These are phyloP conservation scores for Acanthamoeba royreba DNA, from an alignment of 208 protist species.

Conservation along the genomic window DNA sequence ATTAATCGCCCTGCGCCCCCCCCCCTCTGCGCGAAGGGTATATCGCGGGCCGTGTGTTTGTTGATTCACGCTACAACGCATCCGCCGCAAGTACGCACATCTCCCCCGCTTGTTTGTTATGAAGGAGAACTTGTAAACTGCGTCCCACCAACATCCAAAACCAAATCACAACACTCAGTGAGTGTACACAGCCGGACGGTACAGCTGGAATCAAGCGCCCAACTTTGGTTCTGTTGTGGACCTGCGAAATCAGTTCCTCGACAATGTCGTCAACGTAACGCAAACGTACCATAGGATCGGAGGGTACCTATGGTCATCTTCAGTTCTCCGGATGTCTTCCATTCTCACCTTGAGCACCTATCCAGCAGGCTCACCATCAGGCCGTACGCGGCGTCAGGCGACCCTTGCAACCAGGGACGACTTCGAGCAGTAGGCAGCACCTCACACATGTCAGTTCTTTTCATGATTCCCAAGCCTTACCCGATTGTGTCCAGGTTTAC, in stretches of 20 bases:
- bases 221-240: neutral
- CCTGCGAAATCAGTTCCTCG: neutral
- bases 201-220: neutral
- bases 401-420: neutral
- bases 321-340: neutral
- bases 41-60: neutral
- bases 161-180: neutral
- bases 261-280: neutral
- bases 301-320: too few relatives aligned
- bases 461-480: neutral
- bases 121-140: neutral
- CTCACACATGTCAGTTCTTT: neutral
- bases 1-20: too few relatives aligned
- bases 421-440: neutral
- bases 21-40: neutral
- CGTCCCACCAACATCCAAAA: neutral
- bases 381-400: neutral
- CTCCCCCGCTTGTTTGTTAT: neutral
- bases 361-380: neutral
- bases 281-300: neutral
- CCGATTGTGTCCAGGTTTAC: too few relatives aligned
- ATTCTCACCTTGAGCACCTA: too few relatives aligned
- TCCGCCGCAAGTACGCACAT: neutral
- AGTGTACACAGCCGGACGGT: neutral
- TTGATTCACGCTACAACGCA: neutral